Base-by-base conservation (phyloP, 306 rosid species). In the Parietaria judaica region DNA sequence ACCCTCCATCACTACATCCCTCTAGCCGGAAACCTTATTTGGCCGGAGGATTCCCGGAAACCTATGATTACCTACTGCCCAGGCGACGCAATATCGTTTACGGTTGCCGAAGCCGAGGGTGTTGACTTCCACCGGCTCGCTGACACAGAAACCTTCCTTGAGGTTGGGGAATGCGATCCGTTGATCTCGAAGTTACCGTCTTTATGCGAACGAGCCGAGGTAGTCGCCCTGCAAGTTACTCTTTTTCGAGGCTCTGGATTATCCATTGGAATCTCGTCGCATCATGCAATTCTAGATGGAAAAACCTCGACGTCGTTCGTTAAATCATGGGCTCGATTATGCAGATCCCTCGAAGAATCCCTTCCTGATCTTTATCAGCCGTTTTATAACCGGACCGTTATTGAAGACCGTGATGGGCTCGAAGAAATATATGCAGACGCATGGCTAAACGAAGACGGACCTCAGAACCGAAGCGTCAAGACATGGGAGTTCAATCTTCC, bases 321-420 rank as follows among this genome's bases (percentile, higher is more conserved):
- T 9, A 87, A 87, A 65, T 59, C 84, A 0, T 87, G 95, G 88
- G 81, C 88, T 62, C 63, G 65, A 12, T 45, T 78, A 5, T 84
- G 90, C 64, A 59, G 48, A 43, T 43, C 48, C 43, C 48, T 38
- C 11, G 36, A 3, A 41, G 45, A 41, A 41, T 41, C 9, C 53
- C 66, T 31, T 4, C 51, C 67, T 5, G 3, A 63, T 1, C 9
- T 10, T n/a, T 11, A 49, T 49, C 53, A 9, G 14, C 89, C 91
- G 15, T 66, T 72, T 5, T 72, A 47, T 14, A 85, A 74, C 6
- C 78, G 89, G 36, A 60, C 63, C 0, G 51, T 61, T 1, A 50
- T 86, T 2, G 23, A 66, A 6, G 91, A 87, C 54, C 77, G 78
- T 0, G 44, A 36, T 3, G 54, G 53, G 3, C 11, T 84, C 0